Evolutionary conservation across 352 stramenopile genomes (phyloP), one percentile per base, ranked within the genome.

Genomic region (Pythium apleroticum): DNA sequence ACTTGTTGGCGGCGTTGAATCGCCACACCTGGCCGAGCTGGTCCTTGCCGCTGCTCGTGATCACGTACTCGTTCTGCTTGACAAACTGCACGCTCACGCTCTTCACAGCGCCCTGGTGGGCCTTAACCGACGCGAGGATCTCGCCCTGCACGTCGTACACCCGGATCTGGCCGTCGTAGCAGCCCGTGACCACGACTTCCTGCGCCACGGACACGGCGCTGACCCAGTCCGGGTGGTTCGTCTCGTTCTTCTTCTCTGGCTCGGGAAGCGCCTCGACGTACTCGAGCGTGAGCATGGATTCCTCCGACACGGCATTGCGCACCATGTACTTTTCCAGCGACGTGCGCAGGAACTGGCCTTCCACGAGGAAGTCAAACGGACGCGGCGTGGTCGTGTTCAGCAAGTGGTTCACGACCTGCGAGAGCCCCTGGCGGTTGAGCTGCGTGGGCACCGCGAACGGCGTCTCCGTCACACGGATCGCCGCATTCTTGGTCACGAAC

Each of bases 341-440:
- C 48, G 84, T 84, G 61, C 86, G 86, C 43, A 95, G 72, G 60
- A 93, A 93, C 11, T 78, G 57, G 7, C 75, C 81, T 27, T 93
- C 88, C 49, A 93, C 70, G 25, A 97, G 72, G 52, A 97, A 96
- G 73, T 97, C 89, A 64, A 97, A 97, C 12, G 87, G 88, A 19
- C 79, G 78, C 7, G 81, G 75, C 25, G 73, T 79, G 58, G 67
- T 56, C 24, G 67, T 77, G 65, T 83, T 83, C 33, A 97, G 76
- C 59, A 97, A 60, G 61, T 97, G 89, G 75, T 97, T 97, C 17
- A 97, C 81, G 27, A 97, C 84, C 66, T 97, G 86, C 35, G 88
- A 96, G 48, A 97, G 81, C 0, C 88, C 87, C 37, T 91, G 86
- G 7, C 89, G 84, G 55, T 75, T 84, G 27, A 96, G 77, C 3